These are phyloP conservation scores for Ramularia endophylla DNA, from an alignment of 2,329 filamentous ascomycete genomes.

Conservation along the genomic window DNA sequence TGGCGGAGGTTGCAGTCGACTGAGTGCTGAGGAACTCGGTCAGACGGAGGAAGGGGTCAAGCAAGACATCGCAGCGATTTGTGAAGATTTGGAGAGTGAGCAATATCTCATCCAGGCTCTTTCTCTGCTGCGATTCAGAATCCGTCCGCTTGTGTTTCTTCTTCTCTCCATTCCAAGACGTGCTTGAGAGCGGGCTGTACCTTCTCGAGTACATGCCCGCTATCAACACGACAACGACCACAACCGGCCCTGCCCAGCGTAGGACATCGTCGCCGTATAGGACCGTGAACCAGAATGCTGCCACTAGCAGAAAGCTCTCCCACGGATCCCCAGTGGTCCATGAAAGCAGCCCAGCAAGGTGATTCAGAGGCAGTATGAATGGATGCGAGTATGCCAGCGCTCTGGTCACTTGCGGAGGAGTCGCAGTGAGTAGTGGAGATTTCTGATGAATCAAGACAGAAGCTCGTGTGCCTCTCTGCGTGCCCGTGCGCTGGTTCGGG, in stretches of 20 bases:
- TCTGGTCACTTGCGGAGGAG: constrained; percentile 88
- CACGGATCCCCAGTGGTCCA: constrained; percentile 93
- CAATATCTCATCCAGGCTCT: constrained; percentile 95
- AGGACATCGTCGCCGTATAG: constrained; percentile 84
- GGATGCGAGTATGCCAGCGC: constrained; percentile 94
- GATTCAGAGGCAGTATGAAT: constrained; percentile 84
- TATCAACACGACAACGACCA: constrained; percentile 74
- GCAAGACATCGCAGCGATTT: constrained; percentile 80
- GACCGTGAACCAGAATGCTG: constrained; percentile 76
- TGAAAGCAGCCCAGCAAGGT: constrained; percentile 74
- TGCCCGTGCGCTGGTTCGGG: constrained; percentile 61
- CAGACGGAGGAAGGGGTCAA: constrained; percentile 81
- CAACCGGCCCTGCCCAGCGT: constrained; percentile 72
- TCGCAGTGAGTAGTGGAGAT: constrained; percentile 84
- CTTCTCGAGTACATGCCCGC: constrained; percentile 86
- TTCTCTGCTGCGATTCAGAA: constrained; percentile 62
- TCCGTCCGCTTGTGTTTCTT: constrained; percentile 53
- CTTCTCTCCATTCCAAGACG: constrained; percentile 65
- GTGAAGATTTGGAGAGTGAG: constrained; percentile 89
- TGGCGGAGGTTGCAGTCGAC: constrained; percentile 82
- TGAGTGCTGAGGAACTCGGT: constrained; percentile 86
- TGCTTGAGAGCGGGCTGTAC: constrained; percentile 85
- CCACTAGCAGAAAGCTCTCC: constrained; percentile 91
- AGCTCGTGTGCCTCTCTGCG: constrained; percentile 15
- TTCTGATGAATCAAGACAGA: constrained; percentile 90